phyloP scores from a whole-genome alignment of 495 filamentous ascomycete species.

The Penicillium atrosanguineum region DNA sequence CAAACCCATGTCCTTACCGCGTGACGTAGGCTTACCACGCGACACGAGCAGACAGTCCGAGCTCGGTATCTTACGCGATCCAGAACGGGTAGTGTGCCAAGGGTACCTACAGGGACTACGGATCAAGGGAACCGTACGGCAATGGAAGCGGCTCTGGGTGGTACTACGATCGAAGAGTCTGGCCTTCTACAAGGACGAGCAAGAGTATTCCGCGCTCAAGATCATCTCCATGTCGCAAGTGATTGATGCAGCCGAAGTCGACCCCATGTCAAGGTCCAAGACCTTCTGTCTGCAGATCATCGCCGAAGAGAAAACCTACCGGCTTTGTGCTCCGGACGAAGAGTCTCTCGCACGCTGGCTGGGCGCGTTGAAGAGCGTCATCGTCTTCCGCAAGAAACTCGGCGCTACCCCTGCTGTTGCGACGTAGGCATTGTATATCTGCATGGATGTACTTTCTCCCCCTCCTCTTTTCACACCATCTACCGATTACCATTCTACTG shows the following conservation, averaged over 20 bases:
- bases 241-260: slow-evolving; percentile 90
- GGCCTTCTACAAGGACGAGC: slow-evolving; percentile 89
- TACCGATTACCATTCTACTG: not conserved
- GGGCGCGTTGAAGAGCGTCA: slow-evolving; percentile 84
- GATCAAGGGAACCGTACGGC: slow-evolving; percentile 79
- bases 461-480: not conserved
- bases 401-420: slow-evolving; percentile 16
- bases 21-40: slow-evolving; percentile 52
- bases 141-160: slow-evolving; percentile 94
- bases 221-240: slow-evolving; percentile 77
- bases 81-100: slow-evolving; percentile 82
- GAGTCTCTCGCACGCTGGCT: slow-evolving; percentile 80
- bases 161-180: slow-evolving; percentile 86
- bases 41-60: slow-evolving; percentile 58
- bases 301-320: slow-evolving; percentile 87
- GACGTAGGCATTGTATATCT: not conserved
- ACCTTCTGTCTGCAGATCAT: slow-evolving; percentile 88
- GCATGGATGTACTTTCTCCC: not conserved
- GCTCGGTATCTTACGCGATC: slow-evolving; percentile 56
- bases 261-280: slow-evolving; percentile 82
- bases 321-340: slow-evolving; percentile 80
- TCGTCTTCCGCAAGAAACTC: slow-evolving; percentile 58
- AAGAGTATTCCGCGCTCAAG: slow-evolving; percentile 84
- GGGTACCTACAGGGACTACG: slow-evolving; percentile 85
- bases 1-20: slow-evolving; percentile 31